Percentiles rank a stretch among this genome's conserved stretches.
Evolutionary conservation across 176 grass and related monocot genomes (phyloP).

Genomic region (Carex parvula): DNA sequence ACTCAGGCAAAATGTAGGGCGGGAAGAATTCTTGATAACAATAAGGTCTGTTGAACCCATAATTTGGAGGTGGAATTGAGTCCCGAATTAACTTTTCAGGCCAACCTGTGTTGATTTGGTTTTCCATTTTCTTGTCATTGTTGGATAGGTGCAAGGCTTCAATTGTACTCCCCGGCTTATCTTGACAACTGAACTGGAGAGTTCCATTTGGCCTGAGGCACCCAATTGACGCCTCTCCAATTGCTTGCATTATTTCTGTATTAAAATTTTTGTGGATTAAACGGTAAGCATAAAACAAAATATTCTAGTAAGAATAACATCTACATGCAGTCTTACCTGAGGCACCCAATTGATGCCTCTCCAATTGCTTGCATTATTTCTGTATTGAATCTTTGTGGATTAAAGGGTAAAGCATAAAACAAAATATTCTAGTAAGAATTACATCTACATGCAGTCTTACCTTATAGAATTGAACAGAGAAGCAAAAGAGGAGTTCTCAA

Average conservation of each 20-base stretch:
- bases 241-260: slow-evolving; percentile 87
- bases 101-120: slow-evolving; percentile 36
- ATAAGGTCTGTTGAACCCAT: slow-evolving; percentile 49
- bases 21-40: slow-evolving; percentile 54
- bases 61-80: slow-evolving; percentile 42
- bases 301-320: too few relatives aligned
- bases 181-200: slow-evolving; percentile 47
- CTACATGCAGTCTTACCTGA: slow-evolving; percentile 14
- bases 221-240: slow-evolving; percentile 53
- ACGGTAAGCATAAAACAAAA: background rate
- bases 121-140: slow-evolving; percentile 40
- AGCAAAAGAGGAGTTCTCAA: background rate
- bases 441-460: background rate
- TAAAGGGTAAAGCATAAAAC: slow-evolving; percentile 10
- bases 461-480: background rate
- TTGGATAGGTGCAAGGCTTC: slow-evolving; percentile 35
- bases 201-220: slow-evolving; percentile 52
- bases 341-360: slow-evolving; percentile 52
- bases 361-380: slow-evolving; percentile 80
- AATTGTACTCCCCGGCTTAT: slow-evolving; percentile 34
- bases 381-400: slow-evolving; percentile 44
- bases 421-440: background rate
- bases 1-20: slow-evolving; percentile 60
- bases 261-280: slow-evolving; percentile 39
- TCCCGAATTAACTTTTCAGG: slow-evolving; percentile 42